These are phyloP conservation scores for Phaeosphaeria sp. DNA, from an alignment of 2,329 filamentous ascomycete species.

Conservation along the genomic window DNA sequence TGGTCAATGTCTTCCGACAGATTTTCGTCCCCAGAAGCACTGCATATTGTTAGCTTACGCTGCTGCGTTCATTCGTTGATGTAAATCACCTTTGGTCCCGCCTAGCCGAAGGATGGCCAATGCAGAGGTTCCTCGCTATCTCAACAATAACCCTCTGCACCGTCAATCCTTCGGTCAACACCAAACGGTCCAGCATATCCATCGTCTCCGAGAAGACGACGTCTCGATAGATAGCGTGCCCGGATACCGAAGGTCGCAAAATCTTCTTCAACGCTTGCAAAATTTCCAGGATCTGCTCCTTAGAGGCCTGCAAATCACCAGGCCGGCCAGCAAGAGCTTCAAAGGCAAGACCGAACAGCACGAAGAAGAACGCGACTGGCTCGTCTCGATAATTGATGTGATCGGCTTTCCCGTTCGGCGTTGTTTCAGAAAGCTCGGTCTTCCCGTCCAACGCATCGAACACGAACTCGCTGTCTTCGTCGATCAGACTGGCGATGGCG, in stretches of 20 bases:
- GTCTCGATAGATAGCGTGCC: constrained; percentile 94
- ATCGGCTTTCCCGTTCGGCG: constrained; percentile 67
- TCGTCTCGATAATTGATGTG: constrained; percentile 96
- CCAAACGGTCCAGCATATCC: constrained; percentile 90
- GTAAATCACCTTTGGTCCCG: constrained; percentile 64
- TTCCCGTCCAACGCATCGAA: constrained; percentile 96
- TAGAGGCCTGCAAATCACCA: constrained; percentile 71
- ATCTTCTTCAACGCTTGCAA: constrained; percentile 94
- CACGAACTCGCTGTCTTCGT: constrained; percentile 96
- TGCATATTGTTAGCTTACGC: constrained; percentile 3
- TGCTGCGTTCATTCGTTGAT: too few relatives aligned
- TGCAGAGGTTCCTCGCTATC: constrained; percentile 87
- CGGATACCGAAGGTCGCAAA: constrained; percentile 88
- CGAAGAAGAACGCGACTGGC: constrained; percentile 98
- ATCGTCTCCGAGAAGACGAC: constrained; percentile 97
- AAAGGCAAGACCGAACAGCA: constrained; percentile 94
- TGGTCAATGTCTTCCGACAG: constrained; percentile 97
- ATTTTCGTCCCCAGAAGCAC: constrained; percentile 67
- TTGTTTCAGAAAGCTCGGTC: constrained; percentile 47
- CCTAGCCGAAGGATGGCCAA: constrained; percentile 89
- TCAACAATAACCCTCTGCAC: constrained; percentile 94
- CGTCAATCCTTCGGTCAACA: constrained; percentile 86
- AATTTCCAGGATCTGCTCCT: constrained; percentile 85
- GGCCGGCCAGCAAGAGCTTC: constrained; percentile 89
- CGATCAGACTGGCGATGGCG: constrained; percentile 94